A percentile compares a stretch with the other conserved stretches of the same genome.
phyloP scores from a whole-genome alignment of 1,284 basidiomycete species.

The Marasmius oreades region DNA sequence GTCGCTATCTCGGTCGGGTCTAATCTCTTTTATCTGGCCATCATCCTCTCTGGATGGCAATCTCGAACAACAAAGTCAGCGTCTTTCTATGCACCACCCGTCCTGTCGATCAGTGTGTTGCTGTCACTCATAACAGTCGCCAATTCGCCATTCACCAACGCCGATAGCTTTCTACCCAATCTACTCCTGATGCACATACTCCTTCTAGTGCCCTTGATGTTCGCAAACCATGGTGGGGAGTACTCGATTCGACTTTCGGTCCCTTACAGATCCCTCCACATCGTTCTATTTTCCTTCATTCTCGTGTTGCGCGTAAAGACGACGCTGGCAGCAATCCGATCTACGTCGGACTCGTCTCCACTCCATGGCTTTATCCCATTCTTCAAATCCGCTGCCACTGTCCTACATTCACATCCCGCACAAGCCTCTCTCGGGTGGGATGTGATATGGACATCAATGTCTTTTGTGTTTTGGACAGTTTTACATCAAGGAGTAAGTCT shows the following conservation, averaged over 20 bases:
- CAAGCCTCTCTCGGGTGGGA: constrained; percentile 67
- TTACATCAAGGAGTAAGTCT: neutral
- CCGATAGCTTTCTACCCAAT: constrained; percentile 52
- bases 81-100: constrained; percentile 18
- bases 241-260: constrained; percentile 19
- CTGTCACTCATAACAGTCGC: constrained; percentile 47
- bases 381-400: constrained; percentile 26
- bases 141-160: constrained; percentile 46
- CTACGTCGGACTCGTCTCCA: neutral
- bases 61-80: constrained; percentile 8
- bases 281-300: constrained; percentile 32
- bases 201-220: constrained; percentile 51
- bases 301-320: constrained; percentile 40
- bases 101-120: constrained; percentile 44
- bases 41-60: constrained; percentile 36
- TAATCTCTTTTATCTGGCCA: constrained; percentile 62
- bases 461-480: constrained; percentile 34
- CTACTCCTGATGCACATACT: constrained; percentile 63
- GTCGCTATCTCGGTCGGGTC: constrained; percentile 72
- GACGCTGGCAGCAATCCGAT: constrained; percentile 19
- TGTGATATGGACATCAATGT: constrained; percentile 54
- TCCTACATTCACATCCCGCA: constrained; percentile 55
- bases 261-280: constrained; percentile 31
- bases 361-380: constrained; percentile 15
- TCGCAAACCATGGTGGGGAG: constrained; percentile 13